These are phyloP conservation scores for Leucogyrophana mollusca DNA, from an alignment of 768 basidiomycete genomes.

Conservation along the genomic window DNA sequence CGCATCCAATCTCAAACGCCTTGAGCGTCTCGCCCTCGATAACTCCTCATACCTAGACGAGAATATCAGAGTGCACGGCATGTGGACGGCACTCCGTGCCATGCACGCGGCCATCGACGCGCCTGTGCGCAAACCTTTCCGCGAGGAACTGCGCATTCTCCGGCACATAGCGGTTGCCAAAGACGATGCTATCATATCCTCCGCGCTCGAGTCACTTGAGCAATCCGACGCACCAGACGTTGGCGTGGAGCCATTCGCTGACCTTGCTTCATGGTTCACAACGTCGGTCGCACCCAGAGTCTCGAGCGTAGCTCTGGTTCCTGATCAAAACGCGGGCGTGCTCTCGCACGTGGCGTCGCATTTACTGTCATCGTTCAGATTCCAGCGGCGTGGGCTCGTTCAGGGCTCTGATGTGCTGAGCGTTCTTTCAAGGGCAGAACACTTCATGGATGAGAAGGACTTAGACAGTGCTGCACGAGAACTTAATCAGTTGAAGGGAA, in stretches of 20 bases:
- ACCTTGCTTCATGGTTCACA: constrained; percentile 90
- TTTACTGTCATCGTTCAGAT: constrained; percentile 69
- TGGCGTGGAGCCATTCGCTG: constrained; percentile 85
- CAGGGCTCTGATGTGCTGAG: constrained; percentile 84
- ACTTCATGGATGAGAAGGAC: constrained; percentile 89
- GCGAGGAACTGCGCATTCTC: constrained; percentile 82
- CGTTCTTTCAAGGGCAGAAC: constrained; percentile 85
- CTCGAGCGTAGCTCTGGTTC: constrained; percentile 87
- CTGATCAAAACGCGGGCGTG: constrained; percentile 85
- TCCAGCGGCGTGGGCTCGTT: constrained; percentile 74
- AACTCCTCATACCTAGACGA: constrained; percentile 91
- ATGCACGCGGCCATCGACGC: constrained; percentile 65
- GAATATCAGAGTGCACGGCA: constrained; percentile 85
- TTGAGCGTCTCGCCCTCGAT: constrained; percentile 88
- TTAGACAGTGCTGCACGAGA: constrained; percentile 81
- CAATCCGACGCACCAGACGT: constrained; percentile 71
- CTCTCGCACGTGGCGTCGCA: constrained; percentile 85
- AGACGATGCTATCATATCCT: constrained; percentile 65
- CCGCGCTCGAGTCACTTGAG: constrained; percentile 71
- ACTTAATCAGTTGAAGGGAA: constrained; percentile 85
- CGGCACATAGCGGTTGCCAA: constrained; percentile 69
- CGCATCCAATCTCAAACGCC: constrained; percentile 82
- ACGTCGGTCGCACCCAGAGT: constrained; percentile 81
- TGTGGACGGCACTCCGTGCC: constrained; percentile 92
- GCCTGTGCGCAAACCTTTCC: constrained; percentile 77